Percentiles rank a stretch among this genome's conserved stretches.
Conservation (phyloP, 352 stramenopile species). For the Pythium phragmiticola region DNA sequence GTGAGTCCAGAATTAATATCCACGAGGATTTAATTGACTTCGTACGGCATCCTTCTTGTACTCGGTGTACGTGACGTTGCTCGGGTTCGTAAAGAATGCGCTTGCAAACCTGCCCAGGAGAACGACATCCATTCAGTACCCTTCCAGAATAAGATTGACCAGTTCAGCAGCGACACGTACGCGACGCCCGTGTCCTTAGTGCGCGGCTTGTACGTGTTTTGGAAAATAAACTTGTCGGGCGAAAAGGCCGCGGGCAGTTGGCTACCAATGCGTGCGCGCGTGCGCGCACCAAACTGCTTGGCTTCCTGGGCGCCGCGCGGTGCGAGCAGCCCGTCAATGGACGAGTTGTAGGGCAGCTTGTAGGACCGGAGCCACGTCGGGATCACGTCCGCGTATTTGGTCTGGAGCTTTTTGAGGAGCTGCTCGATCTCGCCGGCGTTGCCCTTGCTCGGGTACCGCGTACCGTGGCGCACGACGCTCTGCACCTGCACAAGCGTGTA, state of each 20-base stretch:
- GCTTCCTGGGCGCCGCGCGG: conserved; percentile 26
- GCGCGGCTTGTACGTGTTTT: conserved; percentile 54
- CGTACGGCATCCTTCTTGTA: conserved; percentile 19
- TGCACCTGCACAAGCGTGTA: conserved; percentile 30
- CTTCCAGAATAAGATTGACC: background rate
- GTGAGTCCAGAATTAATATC: too few species aligned
- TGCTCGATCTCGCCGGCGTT: conserved; percentile 53
- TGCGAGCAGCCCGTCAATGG: conserved; percentile 43
- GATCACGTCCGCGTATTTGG: conserved; percentile 30
- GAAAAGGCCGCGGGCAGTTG: conserved; percentile 33
- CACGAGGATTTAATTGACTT: too few species aligned
- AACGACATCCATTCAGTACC: background rate
- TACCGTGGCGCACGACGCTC: conserved; percentile 27
- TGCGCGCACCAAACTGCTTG: conserved; percentile 12
- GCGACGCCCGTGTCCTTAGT: conserved; percentile 60
- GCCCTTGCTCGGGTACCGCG: conserved; percentile 45
- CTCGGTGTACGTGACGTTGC: conserved; percentile 44
- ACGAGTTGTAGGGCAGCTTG: conserved; percentile 63
- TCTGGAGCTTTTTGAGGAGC: conserved; percentile 43
- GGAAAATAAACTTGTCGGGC: conserved; percentile 42
- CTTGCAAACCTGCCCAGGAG: conserved; percentile 25
- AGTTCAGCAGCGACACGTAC: conserved; percentile 18
- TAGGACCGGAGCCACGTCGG: conserved; percentile 67
- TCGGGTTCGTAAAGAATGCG: conserved; percentile 51
- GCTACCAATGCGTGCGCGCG: conserved; percentile 7